Conservation (phyloP, 345 rosid species). For the Erysimum cheiranthoides region DNA sequence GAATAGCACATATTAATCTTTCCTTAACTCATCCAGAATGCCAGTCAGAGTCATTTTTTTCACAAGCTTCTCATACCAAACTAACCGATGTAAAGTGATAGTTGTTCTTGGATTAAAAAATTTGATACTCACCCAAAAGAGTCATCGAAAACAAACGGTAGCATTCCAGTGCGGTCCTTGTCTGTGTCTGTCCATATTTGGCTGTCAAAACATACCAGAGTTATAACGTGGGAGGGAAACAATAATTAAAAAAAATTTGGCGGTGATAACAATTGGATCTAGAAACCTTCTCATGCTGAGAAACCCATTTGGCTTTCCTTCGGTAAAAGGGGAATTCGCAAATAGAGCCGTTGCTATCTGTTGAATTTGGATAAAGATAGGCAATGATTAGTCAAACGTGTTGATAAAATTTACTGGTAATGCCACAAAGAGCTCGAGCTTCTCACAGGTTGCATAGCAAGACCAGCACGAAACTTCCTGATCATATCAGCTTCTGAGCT, state of each 20-base stretch:
- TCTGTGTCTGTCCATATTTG: conserved; percentile 97
- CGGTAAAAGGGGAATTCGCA: conserved; percentile 98
- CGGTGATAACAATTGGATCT: conserved; percentile 20
- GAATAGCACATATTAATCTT: not conserved
- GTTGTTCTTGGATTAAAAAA: conserved; percentile 9
- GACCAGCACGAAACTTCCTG: conserved; percentile 92
- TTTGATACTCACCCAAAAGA: conserved; percentile 78
- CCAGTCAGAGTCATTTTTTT: not conserved
- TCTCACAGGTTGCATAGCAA: conserved; percentile 97
- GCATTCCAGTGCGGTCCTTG: conserved; percentile 90
- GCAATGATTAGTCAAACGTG: conserved; percentile 21
- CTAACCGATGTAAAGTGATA: not conserved
- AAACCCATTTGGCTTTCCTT: conserved; percentile 97
- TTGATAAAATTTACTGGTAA: conserved; percentile 2
- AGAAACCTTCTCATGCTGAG: conserved; percentile 96
- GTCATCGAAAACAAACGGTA: conserved; percentile 93
- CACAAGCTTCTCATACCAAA: conserved; percentile 16
- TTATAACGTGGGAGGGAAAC: conserved; percentile 29
- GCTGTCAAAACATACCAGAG: conserved; percentile 58
- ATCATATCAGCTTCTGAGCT: conserved; percentile 98
- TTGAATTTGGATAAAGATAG: conserved; percentile 49
- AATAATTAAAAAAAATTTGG: conserved; percentile 1
- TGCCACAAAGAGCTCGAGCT: conserved; percentile 33
- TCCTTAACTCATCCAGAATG: conserved; percentile 17
- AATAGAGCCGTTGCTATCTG: conserved; percentile 99